Evolutionary conservation across 2,329 filamentous ascomycete species (phyloP), one percentile per base, ranked within the genome.

Genomic region (Fusarium concolor): DNA sequence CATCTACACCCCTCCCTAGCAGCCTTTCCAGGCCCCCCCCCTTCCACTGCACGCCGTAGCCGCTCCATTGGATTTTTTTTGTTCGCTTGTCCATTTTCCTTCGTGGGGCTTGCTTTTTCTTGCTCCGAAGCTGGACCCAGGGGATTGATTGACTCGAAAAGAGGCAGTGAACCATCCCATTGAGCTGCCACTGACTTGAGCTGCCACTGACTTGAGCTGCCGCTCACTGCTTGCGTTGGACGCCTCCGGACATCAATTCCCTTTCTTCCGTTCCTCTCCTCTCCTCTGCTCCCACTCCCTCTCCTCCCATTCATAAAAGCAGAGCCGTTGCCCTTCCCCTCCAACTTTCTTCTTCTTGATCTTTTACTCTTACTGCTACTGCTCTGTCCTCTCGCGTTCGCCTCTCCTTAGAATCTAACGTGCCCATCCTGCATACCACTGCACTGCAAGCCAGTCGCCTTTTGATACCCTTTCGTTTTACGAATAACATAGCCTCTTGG

Each of bases 381-480:
- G 51, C 26, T 68, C 64, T 70, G 63, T 67, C 68, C 68, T 71
- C 67, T 67, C 71, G 68, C 70, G 65, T 70, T 70, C 67, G 67
- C 69, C 66, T 67, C 65, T 64, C 63, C 55, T 56, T 62, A 56
- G 59, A 62, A 67, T 62, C 57, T 59, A 47, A 68, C 66, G 57
- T 70, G 67, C 55, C 49, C 39, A 60, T 46, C 39, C 58, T 60
- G 52, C 62, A 18, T 42, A 37, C 56, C 62, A 67, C 62, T 74
- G 71, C 67, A 65, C 65, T 74, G 71, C 70, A 64, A 75, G 71
- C 68, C 67, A 76, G 72, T 71, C 63, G 63, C 62, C 57, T 66
- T 68, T 71, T 68, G 65, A 75, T 70, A 65, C 70, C 71, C 63
- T 62, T 61, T 53, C 56, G 51, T 47, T 67, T 62, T 42, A 62